Evolutionary conservation across 2,329 filamentous ascomycete genomes (phyloP).

Genomic region (Fusarium sp.): DNA sequence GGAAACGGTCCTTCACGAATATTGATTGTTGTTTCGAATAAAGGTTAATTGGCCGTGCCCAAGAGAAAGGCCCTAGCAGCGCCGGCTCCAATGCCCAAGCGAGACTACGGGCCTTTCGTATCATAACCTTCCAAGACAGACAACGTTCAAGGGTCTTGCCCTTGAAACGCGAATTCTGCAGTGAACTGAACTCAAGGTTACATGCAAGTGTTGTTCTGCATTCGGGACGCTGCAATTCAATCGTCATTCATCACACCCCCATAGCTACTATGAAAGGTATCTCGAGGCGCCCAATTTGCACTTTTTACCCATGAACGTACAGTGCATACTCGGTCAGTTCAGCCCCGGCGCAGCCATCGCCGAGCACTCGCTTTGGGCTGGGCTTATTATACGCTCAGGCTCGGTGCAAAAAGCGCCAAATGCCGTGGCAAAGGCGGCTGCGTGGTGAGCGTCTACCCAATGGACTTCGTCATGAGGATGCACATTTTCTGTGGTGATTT

Average conservation of each 20-base stretch:
- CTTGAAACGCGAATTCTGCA: neutral
- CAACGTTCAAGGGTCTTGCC: constrained; percentile 22
- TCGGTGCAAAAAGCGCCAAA: constrained; percentile 20
- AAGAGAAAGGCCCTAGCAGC: constrained; percentile 16
- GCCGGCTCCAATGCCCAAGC: constrained; percentile 26
- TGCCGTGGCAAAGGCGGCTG: constrained; percentile 38
- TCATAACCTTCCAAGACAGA: constrained; percentile 31
- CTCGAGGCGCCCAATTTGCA: constrained; percentile 25
- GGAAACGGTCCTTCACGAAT: constrained; percentile 32
- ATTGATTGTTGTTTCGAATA: constrained; percentile 21
- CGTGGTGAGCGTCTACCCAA: constrained; percentile 24
- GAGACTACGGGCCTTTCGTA: constrained; percentile 36
- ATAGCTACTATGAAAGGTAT: constrained; percentile 1
- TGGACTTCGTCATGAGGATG: constrained; percentile 15
- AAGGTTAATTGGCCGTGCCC: constrained; percentile 12
- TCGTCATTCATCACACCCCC: constrained; percentile 34
- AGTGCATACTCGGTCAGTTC: constrained; percentile 28
- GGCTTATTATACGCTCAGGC: neutral
- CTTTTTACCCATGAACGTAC: constrained; percentile 24
- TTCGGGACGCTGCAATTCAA: constrained; percentile 22
- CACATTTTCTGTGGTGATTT: constrained; percentile 1
- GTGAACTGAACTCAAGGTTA: constrained; percentile 19
- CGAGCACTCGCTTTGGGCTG: constrained; percentile 2
- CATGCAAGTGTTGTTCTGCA: constrained; percentile 34
- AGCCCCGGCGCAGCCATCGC: constrained; percentile 30